Conservation (phyloP, 2,329 filamentous ascomycete species). For the Orbilia quercus region DNA sequence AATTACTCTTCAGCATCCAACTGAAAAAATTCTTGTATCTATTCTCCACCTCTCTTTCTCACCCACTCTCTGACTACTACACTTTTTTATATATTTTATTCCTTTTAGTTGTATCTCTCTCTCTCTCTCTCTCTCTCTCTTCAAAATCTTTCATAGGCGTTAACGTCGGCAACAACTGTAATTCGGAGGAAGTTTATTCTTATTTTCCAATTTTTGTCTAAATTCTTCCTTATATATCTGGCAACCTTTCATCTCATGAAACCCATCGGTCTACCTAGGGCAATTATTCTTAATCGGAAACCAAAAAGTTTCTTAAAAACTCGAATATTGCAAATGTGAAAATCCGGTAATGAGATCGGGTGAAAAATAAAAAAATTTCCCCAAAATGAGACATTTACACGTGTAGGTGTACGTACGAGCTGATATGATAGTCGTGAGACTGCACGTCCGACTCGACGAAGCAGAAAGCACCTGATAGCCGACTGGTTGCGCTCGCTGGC, state of each 20-base stretch:
- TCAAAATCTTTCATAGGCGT: slow-evolving; percentile 13
- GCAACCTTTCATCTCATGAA: not conserved
- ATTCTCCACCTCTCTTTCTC: not conserved
- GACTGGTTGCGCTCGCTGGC: too few species aligned
- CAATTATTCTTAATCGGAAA: too few species aligned
- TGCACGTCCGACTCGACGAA: too few species aligned
- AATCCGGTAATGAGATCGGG: too few species aligned
- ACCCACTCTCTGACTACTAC: slow-evolving; percentile 55
- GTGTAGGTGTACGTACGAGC: too few species aligned
- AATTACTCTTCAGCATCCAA: not conserved
- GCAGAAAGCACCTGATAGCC: too few species aligned
- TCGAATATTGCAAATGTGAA: too few species aligned
- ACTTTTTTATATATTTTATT: slow-evolving; percentile 29
- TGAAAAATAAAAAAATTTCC: too few species aligned
- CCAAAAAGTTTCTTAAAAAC: too few species aligned
- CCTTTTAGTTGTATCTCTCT: slow-evolving; percentile 39
- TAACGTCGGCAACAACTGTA: slow-evolving; percentile 18
- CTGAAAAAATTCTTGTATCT: not conserved
- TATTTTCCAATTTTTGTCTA: too few species aligned
- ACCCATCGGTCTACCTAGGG: not conserved
- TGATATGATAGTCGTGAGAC: too few species aligned
- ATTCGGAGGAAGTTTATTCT: slow-evolving; percentile 17
- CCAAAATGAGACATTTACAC: too few species aligned
- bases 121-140: slow-evolving; percentile 21
- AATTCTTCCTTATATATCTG: slow-evolving; percentile 42